Conservation (phyloP, 179 eudicot genomes). For the Gypsophila paniculata region DNA sequence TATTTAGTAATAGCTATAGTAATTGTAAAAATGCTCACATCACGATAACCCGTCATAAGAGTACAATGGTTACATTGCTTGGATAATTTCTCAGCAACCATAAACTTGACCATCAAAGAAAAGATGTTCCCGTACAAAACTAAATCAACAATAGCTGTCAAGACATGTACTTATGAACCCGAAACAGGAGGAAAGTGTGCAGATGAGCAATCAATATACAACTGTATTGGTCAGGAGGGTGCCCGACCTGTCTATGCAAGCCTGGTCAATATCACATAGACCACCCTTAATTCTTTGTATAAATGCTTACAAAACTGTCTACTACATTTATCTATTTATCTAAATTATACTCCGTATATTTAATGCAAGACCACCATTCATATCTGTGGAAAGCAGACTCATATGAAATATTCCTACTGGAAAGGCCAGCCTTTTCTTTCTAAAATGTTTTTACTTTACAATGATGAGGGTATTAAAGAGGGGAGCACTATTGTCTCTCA, state of each 20-base stretch:
- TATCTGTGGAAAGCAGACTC: neutral
- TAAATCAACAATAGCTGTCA: conserved; percentile 33
- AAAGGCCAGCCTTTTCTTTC: conserved; percentile 5
- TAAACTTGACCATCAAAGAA: conserved; percentile 11
- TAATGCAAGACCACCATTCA: conserved; percentile 15
- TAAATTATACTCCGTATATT: neutral
- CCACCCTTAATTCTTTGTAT: neutral
- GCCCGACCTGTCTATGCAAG: conserved; percentile 61
- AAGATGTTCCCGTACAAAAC: conserved; percentile 29
- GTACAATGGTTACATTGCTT: no score
- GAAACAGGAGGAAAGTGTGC: conserved; percentile 32
- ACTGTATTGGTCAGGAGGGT: conserved; percentile 46
- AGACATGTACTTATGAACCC: conserved; percentile 33
- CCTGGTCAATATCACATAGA: conserved; percentile 34
- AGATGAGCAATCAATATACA: conserved; percentile 33
- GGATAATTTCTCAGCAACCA: neutral
- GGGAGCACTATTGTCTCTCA: conserved; percentile 48
- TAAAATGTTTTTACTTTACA: neutral
- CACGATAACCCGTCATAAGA: no score
- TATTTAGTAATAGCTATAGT: no score
- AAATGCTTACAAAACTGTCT: conserved; percentile 17
- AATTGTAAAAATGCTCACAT: no score
- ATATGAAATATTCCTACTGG: neutral
- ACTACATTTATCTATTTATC: neutral
- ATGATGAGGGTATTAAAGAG: conserved; percentile 39